These are phyloP conservation scores for Penicillium sumatraense DNA, from an alignment of 2,329 filamentous ascomycete species.

Conservation along the genomic window DNA sequence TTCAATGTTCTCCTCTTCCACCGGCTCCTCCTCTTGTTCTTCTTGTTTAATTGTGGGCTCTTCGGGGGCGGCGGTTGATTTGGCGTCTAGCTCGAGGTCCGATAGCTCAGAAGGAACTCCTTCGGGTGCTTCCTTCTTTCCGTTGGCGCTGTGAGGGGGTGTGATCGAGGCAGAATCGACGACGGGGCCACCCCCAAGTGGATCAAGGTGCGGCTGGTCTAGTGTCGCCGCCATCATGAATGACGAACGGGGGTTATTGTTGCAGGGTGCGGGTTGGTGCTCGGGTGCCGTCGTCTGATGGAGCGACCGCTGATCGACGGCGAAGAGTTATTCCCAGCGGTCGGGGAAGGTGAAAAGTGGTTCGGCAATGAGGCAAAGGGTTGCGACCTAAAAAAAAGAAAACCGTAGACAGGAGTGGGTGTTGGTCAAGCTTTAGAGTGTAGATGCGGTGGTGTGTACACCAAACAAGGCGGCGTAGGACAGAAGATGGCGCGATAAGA, in stretches of 20 bases:
- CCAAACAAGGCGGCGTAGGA: slow-evolving; percentile 13
- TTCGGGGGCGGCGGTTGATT: slow-evolving; percentile 28
- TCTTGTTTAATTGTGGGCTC: slow-evolving; percentile 38
- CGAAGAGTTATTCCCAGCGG: slow-evolving; percentile 45
- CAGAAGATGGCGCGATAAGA: slow-evolving; percentile 27
- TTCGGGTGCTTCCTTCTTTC: slow-evolving; percentile 49
- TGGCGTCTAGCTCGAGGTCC: slow-evolving; percentile 46
- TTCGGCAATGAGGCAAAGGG: slow-evolving; percentile 7
- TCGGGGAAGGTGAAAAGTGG: slow-evolving; percentile 37
- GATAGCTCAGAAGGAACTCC: slow-evolving; percentile 46
- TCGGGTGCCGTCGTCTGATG: slow-evolving; percentile 43
- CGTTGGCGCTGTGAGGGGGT: slow-evolving; percentile 49
- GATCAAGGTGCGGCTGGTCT: slow-evolving; percentile 36
- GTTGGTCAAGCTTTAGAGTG: slow-evolving; percentile 8
- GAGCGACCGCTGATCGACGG: slow-evolving; percentile 51
- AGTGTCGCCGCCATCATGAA: slow-evolving; percentile 39
- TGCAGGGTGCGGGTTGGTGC: slow-evolving; percentile 13
- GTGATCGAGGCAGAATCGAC: slow-evolving; percentile 44
- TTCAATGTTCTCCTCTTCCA: slow-evolving; percentile 77
- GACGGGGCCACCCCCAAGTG: slow-evolving; percentile 28
- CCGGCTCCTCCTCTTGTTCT: slow-evolving; percentile 72
- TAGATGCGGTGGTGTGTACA: slow-evolving; percentile 6
- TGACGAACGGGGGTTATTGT: slow-evolving; percentile 17
- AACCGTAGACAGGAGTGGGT: slow-evolving; percentile 9
- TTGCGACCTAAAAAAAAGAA: background rate